Base-by-base conservation (phyloP, 495 filamentous ascomycete genomes). In the Penicillium pulvis region DNA sequence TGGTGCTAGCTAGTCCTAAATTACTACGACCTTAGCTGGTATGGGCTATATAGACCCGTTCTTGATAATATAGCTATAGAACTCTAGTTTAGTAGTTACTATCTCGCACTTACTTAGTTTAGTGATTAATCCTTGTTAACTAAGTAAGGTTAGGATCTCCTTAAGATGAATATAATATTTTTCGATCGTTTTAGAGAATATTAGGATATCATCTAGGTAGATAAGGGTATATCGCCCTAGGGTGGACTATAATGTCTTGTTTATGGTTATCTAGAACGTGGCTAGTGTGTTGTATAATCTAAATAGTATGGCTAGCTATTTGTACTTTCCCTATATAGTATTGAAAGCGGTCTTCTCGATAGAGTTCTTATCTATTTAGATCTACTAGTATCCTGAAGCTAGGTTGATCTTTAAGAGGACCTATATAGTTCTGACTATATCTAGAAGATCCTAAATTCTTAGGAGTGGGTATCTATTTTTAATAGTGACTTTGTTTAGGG, bases 151-250 rank as follows among this genome's bases (percentile, higher is more conserved):
- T 35, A 51, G n/a, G 16, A 30, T 24, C n/a, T 24, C 4, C 9
- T 30, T 19, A 41, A 52, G n/a, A 52, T 52, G 9, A 41, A 19
- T 19, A 26, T 36, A 52, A 24, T 28, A 8, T 24, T 52, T 6
- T 6, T 52, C 4, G 3, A 20, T 36, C 1, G 3, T 41, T 23
- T 52, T 11, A 9, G 36, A 35, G 10, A 23, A 52, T 23, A 35
- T 36, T 41, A 36, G 12, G 12, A 52, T 52, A 52, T 41, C 26
- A 19, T 52, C 28, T 41, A 52, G n/a, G 9, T 52, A 36, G 6
- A 14, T 52, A 36, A 52, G 19, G 2, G 10, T 20, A 20, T 19
- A 6, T 39, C 28, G 28, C 6, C 28, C 28, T 28, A 28, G 28
- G 4, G 28, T 28, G 3, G 28, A 28, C 3, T 36, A 36, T 19